Evolutionary conservation across 192 early-diverging fungal genomes (phyloP), one percentile per base, ranked within the genome.

Genomic region (Geranomyces michiganensis): DNA sequence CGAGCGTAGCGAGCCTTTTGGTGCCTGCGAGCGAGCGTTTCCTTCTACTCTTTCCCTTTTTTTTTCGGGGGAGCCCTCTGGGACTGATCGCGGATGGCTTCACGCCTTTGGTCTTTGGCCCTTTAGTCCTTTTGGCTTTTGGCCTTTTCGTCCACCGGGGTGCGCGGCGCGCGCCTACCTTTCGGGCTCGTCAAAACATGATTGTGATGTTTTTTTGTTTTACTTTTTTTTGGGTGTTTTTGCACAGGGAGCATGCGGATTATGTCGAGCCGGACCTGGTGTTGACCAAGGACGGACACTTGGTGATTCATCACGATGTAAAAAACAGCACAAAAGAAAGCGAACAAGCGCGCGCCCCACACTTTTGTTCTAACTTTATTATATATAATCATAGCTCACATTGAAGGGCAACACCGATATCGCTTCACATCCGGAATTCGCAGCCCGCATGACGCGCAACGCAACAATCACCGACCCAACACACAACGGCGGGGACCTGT

Each of bases 251-350:
- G 51, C 66, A 55, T 30, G 66, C 66, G 1, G 66, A 68, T 17
- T 68, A 32, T 29, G 29, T 68, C 19, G 66, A 68, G 31, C 66
- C 66, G 24, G 66, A 68, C 51, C 48, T 68, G 22, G 51, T 55
- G 14, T 31, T 68, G 14, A 68, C 66, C 15, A 68, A 68, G 51
- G 66, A 68, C 32, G 51, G 51, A 8, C 24, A 56, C 7, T 36
- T 68, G 24, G 66, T 68, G 6, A 26, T 68, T 26, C 51, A 53
- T 36, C 66, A 68, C 51, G 66, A 68, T 68, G 66, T 68, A 36
- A 51, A 43, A 44, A 61, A 27, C 4, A n/a, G 6, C 9, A 61
- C 6, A n/a, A 27, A n/a, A 9, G 30, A 33, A n/a, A 43, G 41
- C 41, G 3, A 10, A 41, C 36, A 41, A 10, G 5, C 36, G 36